Evolutionary conservation across 345 rosid genomes (phyloP).

Genomic region (Theobroma cacao): DNA sequence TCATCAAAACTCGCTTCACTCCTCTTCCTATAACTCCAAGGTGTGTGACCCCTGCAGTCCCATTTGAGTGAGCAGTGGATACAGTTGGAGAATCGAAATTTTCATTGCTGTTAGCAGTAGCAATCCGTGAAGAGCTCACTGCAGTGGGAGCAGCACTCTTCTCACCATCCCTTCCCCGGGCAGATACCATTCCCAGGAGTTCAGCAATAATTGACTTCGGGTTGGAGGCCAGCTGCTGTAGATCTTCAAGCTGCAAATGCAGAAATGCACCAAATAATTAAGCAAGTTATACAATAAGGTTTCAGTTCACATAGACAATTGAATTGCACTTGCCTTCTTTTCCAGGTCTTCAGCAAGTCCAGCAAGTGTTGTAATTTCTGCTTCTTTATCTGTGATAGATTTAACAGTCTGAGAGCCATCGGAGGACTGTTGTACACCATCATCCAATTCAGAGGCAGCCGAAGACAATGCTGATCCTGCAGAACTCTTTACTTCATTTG

Average conservation of each 20-base stretch:
- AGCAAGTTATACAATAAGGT: not conserved
- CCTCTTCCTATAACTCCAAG: conserved; percentile 96
- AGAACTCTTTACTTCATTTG: conserved; percentile 49
- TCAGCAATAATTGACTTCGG: conserved; percentile 73
- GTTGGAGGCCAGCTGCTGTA: conserved; percentile 60
- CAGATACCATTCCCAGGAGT: conserved; percentile 62
- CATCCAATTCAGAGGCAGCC: conserved; percentile 47
- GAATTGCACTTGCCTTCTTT: conserved; percentile 61
- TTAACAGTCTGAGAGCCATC: conserved; percentile 40
- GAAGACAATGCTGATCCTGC: conserved; percentile 49
- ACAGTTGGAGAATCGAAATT: conserved; percentile 61
- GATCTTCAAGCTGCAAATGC: conserved; percentile 82
- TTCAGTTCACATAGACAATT: not conserved
- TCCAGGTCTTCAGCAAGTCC: conserved; percentile 78
- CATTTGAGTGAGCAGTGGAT: conserved; percentile 79
- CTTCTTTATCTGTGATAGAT: conserved; percentile 57
- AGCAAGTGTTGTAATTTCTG: conserved; percentile 63
- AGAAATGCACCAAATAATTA: conserved; percentile 2
- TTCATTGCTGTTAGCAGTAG: conserved; percentile 36
- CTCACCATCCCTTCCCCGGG: conserved; percentile 40
- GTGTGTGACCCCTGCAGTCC: conserved; percentile 61
- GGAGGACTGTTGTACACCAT: conserved; percentile 57
- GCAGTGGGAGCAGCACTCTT: conserved; percentile 38
- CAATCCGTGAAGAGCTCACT: conserved; percentile 63
- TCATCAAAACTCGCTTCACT: conserved; percentile 71